Percentiles rank a stretch among this genome's conserved stretches.
phyloP scores from a whole-genome alignment of 1,284 basidiomycete genomes.

The Anthracocystis walkeri region DNA sequence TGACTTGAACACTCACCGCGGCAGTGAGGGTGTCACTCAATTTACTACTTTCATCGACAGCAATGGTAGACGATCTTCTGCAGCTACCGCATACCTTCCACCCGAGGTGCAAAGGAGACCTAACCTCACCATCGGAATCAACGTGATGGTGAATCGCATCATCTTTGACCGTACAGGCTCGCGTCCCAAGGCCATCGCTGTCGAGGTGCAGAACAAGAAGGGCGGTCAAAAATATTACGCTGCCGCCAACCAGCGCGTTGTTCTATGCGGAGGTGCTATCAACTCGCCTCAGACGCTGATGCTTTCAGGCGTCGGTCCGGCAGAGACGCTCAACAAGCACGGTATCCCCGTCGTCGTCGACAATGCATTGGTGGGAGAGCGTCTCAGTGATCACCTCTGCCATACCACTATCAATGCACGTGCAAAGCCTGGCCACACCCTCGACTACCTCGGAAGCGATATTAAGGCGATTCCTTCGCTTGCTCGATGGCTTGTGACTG shows the following conservation, averaged over 20 bases:
- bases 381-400: conserved; percentile 63
- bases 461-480: conserved; percentile 34
- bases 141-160: conserved; percentile 53
- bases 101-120: conserved; percentile 48
- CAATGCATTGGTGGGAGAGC: conserved; percentile 54
- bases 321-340: conserved; percentile 39
- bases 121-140: conserved; percentile 57
- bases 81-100: conserved; percentile 57
- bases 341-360: conserved; percentile 48
- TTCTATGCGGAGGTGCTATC: conserved; percentile 70
- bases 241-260: conserved; percentile 71
- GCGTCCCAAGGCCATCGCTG: conserved; percentile 52
- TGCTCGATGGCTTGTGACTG: conserved; percentile 51
- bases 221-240: conserved; percentile 47
- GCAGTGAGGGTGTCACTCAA: conserved; percentile 50
- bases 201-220: conserved; percentile 51
- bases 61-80: conserved; percentile 51
- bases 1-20: conserved; percentile 53
- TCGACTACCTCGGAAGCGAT: conserved; percentile 47
- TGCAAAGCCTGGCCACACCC: conserved; percentile 42
- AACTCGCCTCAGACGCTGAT: conserved; percentile 76
- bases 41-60: conserved; percentile 60
- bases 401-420: conserved; percentile 27
- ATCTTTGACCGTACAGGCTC: conserved; percentile 49
- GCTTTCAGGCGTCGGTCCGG: conserved; percentile 76